Base-by-base conservation (phyloP, 306 rosid genomes). In the Nissolia schottii region DNA sequence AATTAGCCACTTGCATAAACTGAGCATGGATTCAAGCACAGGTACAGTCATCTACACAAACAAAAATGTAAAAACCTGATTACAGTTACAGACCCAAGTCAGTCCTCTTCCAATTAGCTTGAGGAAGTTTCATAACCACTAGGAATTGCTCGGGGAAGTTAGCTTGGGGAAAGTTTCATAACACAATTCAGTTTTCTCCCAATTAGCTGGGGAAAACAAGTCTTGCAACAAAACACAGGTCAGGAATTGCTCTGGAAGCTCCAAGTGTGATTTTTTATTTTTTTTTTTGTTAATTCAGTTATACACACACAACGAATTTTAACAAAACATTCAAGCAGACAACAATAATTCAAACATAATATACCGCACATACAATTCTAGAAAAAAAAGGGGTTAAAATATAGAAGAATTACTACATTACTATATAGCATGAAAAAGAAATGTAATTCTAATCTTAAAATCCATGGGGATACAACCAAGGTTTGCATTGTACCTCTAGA, bases 401-500 rank as follows among this genome's bases (percentile, higher is more conserved):
- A 25, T 0, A 19, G 16, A 54, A 51, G 57, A 75, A 22, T 31
- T 55, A 24, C 9, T 7, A n/a, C n/a, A n/a, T n/a, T n/a, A n/a
- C n/a, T n/a, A n/a, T n/a, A 74, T 50, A 63, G 51, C 68, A 67
- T 18, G 45, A 32, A 27, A 58, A 23, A 63, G 16, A 43, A 48
- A 15, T 45, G 51, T 45, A 45, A 56, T 67, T 50, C 55, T 25
- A 7, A 66, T 71, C 73, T 31, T n/a, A 34, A 43, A 32, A 60
- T 61, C 58, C 25, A 71, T 10, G 5, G 41, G 59, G 31, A 86
- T 20, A 38, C 27, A 70, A 83, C 87, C 77, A 81, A 85, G 80
- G 71, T 82, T 77, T 80, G 87, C 77, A 77, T 66, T 63, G 92
- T 93, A 93, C 98, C 98, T 93, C 87, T 75, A 84, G 83, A 48